These are phyloP conservation scores for Talaromyces proteolyticus DNA, from an alignment of 495 filamentous ascomycete species.

Conservation along the genomic window DNA sequence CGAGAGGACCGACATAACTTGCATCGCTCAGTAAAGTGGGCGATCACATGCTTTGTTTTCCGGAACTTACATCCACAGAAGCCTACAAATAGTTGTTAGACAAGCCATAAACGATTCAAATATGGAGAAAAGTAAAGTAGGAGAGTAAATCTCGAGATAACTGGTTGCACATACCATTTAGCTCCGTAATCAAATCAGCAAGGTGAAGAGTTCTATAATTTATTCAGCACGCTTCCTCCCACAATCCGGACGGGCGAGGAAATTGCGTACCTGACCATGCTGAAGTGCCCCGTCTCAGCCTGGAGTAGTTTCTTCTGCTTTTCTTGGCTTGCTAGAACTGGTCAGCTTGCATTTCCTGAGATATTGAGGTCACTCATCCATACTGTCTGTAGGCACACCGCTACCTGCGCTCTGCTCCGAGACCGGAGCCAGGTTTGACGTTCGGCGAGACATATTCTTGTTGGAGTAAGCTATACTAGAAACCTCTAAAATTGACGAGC, in stretches of 20 bases:
- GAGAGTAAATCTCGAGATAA: no score
- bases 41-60: background rate
- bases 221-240: slow-evolving; percentile 12
- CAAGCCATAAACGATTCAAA: no score
- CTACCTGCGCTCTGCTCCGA: slow-evolving; percentile 26
- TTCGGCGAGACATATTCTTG: slow-evolving; percentile 41
- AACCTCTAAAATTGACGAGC: no score
- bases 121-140: no score
- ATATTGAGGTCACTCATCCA: slow-evolving; percentile 14
- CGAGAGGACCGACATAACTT: slow-evolving; percentile 89
- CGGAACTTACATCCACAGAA: slow-evolving; percentile 46
- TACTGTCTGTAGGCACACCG: slow-evolving; percentile 35
- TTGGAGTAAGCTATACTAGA: no score
- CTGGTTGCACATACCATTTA: slow-evolving; percentile 63
- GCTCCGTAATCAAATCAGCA: slow-evolving; percentile 89
- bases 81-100: slow-evolving; percentile 22
- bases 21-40: slow-evolving; percentile 18
- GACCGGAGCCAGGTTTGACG: slow-evolving; percentile 33
- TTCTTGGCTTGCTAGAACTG: slow-evolving; percentile 51
- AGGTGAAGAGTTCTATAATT: slow-evolving; percentile 72
- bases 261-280: slow-evolving; percentile 55
- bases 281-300: slow-evolving; percentile 71
- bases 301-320: slow-evolving; percentile 84
- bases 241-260: background rate
- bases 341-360: slow-evolving; percentile 13